Base-by-base conservation (phyloP, 208 protist genomes). In the Leishmania martiniquensis region DNA sequence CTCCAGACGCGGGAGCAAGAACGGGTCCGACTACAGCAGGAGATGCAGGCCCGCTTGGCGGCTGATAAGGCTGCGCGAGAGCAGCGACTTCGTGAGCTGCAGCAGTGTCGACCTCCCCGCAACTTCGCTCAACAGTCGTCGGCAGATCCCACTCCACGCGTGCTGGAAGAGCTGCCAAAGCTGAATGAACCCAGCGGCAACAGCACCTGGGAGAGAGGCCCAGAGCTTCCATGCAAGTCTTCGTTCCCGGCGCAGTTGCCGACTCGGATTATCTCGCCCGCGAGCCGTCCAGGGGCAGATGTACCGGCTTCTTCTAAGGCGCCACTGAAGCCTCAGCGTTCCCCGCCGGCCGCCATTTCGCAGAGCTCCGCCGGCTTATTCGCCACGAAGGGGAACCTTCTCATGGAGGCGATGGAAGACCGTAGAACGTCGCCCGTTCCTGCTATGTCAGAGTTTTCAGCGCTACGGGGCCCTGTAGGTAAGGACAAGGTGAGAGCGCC, bases 41-140 rank as follows among this genome's bases (percentile, higher is more conserved):
- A 78, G 52, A 82, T 69, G 70, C 55, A 51, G 29, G 66, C 49
- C 10, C 76, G 76, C 37, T 47, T 65, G 52, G 76, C 60, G 37
- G 72, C 69, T 7, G 37, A 47, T 9, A 39, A 73, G n/a, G 47
- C 62, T 25, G 22, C 59, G 39, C 70, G 57, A 25, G 72, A 85
- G 45, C 32, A 85, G 47, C 81, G 81, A 22, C 54, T 80, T 45
- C 37, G 42, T 17, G 72, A 75, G 66, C n/a, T 77, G 65, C 42
- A 60, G 15, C 70, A 71, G 44, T 62, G 51, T 13, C 63, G 68
- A 57, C 34, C 7, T 17, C 29, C 22, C 29, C 69, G 52, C 52
- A 74, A 10, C 69, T 29, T 60, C 2, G 17, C 9, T 22, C 49
- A 13, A 17, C 34, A 60, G 29, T 42, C 69, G 2, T 32, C 37